These are phyloP conservation scores for Sugiyamaella sp. DNA, from an alignment of 1,139 yeast species.

Conservation along the genomic window DNA sequence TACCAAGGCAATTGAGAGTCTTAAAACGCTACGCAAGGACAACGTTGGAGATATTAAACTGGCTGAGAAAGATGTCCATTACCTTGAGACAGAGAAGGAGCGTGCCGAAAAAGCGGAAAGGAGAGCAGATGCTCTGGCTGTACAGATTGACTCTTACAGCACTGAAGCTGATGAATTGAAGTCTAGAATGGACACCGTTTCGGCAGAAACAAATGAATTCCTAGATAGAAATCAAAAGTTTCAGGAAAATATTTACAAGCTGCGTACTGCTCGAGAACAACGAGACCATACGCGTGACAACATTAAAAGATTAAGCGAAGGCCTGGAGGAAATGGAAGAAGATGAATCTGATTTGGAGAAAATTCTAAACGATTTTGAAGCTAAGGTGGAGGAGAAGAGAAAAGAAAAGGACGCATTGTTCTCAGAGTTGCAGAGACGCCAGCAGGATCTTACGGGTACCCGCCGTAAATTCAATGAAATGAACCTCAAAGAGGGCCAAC, in stretches of 20 bases:
- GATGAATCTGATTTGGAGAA: slow-evolving; percentile 54
- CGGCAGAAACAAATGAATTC: slow-evolving; percentile 61
- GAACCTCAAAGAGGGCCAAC: slow-evolving; percentile 60
- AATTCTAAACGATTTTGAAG: slow-evolving; percentile 58
- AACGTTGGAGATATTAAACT: slow-evolving; percentile 73
- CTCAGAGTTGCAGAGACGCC: neutral
- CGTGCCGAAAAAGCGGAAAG: slow-evolving; percentile 64
- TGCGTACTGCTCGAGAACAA: slow-evolving; percentile 55
- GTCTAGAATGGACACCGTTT: slow-evolving; percentile 53
- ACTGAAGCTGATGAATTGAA: slow-evolving; percentile 56
- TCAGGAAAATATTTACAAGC: slow-evolving; percentile 67
- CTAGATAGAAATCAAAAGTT: slow-evolving; percentile 82
- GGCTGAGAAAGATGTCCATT: slow-evolving; percentile 76
- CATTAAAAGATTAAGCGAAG: slow-evolving; percentile 52
- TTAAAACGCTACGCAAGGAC: slow-evolving; percentile 77
- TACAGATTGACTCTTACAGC: slow-evolving; percentile 51
- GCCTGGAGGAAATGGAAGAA: slow-evolving; percentile 51
- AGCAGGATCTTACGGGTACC: neutral
- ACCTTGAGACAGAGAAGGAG: slow-evolving; percentile 69
- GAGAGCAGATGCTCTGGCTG: slow-evolving; percentile 51
- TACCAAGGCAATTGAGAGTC: slow-evolving; percentile 83
- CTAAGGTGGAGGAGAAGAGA: slow-evolving; percentile 48
- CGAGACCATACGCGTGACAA: slow-evolving; percentile 49
- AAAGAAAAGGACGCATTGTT: slow-evolving; percentile 21
- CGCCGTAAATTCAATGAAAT: slow-evolving; percentile 40